Conservation (phyloP, 2,329 filamentous ascomycete genomes). For the Cladosporium sp. region DNA sequence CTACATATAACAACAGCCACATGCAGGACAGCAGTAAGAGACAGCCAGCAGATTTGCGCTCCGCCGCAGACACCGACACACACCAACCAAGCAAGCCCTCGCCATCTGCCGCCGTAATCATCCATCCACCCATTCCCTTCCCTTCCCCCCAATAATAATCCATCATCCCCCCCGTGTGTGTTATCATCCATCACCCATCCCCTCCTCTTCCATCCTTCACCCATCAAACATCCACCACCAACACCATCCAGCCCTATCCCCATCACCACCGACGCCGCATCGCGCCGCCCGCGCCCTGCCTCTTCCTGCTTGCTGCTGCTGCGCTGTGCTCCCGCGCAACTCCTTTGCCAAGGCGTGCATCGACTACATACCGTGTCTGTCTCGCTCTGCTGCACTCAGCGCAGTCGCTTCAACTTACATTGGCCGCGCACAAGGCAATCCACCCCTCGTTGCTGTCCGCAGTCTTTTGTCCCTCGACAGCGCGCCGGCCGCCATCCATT, state of each 20-base stretch:
- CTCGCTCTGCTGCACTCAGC: slow-evolving; percentile 2
- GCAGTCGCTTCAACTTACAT: not conserved
- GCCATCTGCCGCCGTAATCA: too few relatives aligned
- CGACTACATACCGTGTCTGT: not conserved
- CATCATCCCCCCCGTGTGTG: too few relatives aligned
- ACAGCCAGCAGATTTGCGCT: too few relatives aligned
- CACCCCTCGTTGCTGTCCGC: not conserved
- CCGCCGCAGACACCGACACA: too few relatives aligned
- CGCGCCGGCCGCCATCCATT: not conserved
- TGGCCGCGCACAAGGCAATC: slow-evolving; percentile 6
- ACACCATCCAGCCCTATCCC: slow-evolving; percentile 6
- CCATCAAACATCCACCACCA: slow-evolving; percentile 7
- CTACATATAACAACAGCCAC: too few relatives aligned
- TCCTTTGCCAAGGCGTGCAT: slow-evolving; percentile 8
- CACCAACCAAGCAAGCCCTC: too few relatives aligned
- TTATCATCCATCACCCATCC: slow-evolving; percentile 1
- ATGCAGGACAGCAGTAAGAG: too few relatives aligned
- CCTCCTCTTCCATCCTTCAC: not conserved
- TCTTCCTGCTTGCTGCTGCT: too few relatives aligned
- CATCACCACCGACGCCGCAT: slow-evolving; percentile 5
- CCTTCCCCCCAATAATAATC: too few relatives aligned
- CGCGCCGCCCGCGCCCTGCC: not conserved
- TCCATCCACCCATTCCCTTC: not conserved
- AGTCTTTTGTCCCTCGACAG: not conserved
- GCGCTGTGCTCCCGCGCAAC: slow-evolving; percentile 11